Evolutionary conservation across 495 filamentous ascomycete species (phyloP).

Genomic region (Penicillium nucicola): DNA sequence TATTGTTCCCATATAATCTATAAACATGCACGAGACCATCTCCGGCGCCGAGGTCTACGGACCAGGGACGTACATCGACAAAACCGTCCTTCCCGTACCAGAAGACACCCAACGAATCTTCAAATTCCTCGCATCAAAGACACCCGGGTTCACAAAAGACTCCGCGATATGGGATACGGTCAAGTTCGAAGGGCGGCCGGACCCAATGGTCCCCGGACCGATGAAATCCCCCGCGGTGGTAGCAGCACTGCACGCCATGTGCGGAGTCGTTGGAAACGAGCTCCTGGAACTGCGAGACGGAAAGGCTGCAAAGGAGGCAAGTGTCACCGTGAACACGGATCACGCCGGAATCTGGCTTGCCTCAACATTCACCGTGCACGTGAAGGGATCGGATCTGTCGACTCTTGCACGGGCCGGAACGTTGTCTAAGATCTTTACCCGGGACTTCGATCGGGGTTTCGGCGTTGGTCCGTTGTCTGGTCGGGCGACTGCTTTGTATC

Average conservation of each 20-base stretch:
- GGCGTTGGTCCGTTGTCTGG: conserved; percentile 12
- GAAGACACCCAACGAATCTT: conserved; percentile 23
- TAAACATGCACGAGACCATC: conserved; percentile 18
- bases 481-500: conserved; percentile 27
- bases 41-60: conserved; percentile 18
- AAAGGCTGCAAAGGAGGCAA: neutral
- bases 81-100: conserved; percentile 17
- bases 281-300: conserved; percentile 17
- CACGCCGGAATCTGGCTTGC: conserved; percentile 26
- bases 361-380: conserved; percentile 12
- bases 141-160: conserved; percentile 20
- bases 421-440: conserved; percentile 10
- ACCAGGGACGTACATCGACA: conserved; percentile 24
- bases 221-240: conserved; percentile 23
- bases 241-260: conserved; percentile 26
- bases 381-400: conserved; percentile 17
- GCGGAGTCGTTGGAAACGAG: conserved; percentile 23
- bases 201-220: conserved; percentile 24
- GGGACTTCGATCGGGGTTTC: conserved; percentile 24
- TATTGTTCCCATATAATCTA: neutral
- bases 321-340: conserved; percentile 19
- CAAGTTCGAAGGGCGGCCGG: conserved; percentile 15
- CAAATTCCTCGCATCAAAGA: conserved; percentile 11
- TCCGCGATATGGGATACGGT: conserved; percentile 19
- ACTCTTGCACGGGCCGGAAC: conserved; percentile 7